These are phyloP conservation scores for Quercus phellos DNA, from an alignment of 331 rosid species.

Conservation along the genomic window DNA sequence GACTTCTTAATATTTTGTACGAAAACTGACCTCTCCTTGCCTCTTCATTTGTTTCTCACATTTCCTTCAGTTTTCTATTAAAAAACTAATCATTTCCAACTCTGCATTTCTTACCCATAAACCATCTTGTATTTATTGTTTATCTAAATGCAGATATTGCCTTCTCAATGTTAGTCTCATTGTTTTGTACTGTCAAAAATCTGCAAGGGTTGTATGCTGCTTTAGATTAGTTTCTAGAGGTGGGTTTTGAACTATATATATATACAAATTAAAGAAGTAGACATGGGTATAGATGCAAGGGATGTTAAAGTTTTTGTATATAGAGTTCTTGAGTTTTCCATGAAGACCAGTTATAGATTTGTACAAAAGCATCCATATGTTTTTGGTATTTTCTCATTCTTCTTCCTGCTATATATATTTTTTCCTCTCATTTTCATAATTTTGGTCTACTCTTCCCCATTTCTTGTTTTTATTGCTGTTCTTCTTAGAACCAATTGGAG, in stretches of 20 bases:
- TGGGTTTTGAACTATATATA: background rate
- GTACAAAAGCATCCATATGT: conserved; percentile 44
- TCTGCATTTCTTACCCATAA: conserved; percentile 11
- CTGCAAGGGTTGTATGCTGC: too few species aligned
- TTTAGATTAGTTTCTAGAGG: background rate
- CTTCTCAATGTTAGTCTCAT: conserved; percentile 4
- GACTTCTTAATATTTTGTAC: conserved; percentile 21
- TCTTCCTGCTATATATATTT: conserved; percentile 38
- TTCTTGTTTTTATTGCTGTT: conserved; percentile 43
- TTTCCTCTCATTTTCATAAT: conserved; percentile 46
- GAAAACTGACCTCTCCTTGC: conserved; percentile 25
- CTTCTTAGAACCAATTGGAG: conserved; percentile 64
- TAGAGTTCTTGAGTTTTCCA: conserved; percentile 31
- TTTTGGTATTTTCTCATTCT: conserved; percentile 27
- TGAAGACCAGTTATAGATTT: conserved; percentile 32
- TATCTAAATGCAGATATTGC: conserved; percentile 16
- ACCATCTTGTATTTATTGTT: background rate
- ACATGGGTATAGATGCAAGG: conserved; percentile 59
- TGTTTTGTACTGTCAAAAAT: too few species aligned
- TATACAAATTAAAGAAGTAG: conserved; percentile 6
- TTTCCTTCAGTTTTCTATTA: conserved; percentile 5
- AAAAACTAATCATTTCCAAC: conserved; percentile 9
- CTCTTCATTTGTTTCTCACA: conserved; percentile 22
- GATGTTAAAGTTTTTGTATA: conserved; percentile 32
- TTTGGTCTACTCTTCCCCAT: conserved; percentile 53